Conservation (phyloP, 495 filamentous ascomycete species). For the Podospora appendiculata region DNA sequence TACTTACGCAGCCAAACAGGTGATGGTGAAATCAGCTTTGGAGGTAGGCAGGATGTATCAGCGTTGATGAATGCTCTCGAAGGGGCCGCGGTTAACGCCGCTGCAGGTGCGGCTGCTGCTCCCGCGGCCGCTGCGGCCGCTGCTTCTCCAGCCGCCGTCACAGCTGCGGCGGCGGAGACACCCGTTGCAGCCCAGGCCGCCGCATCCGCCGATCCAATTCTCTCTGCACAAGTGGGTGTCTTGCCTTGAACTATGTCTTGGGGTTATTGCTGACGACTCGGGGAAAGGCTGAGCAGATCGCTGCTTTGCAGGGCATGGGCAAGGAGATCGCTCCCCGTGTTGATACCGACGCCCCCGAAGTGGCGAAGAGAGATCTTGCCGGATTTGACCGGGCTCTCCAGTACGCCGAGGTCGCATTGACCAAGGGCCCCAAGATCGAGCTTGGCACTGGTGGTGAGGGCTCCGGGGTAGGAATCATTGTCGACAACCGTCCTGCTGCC, state of each 20-base stretch:
- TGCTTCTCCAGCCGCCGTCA: constrained; percentile 9
- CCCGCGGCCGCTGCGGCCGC: constrained; percentile 10
- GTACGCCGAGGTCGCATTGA: constrained; percentile 37
- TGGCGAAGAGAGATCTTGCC: constrained; percentile 33
- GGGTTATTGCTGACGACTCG: not conserved
- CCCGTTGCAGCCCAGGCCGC: constrained; percentile 8
- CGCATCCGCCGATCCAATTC: constrained; percentile 26
- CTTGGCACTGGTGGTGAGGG: constrained; percentile 40
- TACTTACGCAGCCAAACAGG: constrained; percentile 37
- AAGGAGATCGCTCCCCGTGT: constrained; percentile 40
- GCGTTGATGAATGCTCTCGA: constrained; percentile 40
- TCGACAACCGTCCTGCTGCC: constrained; percentile 29
- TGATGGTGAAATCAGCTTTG: constrained; percentile 57
- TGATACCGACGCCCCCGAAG: constrained; percentile 2
- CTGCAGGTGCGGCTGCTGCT: constrained; percentile 20
- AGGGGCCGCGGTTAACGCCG: constrained; percentile 40
- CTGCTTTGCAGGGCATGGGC: constrained; percentile 39
- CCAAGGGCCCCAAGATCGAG: constrained; percentile 37
- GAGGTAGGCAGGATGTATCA: constrained; percentile 44
- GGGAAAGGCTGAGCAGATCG: constrained; percentile 29
- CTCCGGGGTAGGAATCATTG: constrained; percentile 41
- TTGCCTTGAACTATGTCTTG: not conserved
- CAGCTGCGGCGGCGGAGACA: constrained; percentile 3
- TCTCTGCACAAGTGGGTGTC: constrained; percentile 26
- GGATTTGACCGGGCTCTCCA: constrained; percentile 43